These are phyloP conservation scores for Metschnikowia kofuensis DNA, from an alignment of 805 yeast genomes.

Conservation along the genomic window DNA sequence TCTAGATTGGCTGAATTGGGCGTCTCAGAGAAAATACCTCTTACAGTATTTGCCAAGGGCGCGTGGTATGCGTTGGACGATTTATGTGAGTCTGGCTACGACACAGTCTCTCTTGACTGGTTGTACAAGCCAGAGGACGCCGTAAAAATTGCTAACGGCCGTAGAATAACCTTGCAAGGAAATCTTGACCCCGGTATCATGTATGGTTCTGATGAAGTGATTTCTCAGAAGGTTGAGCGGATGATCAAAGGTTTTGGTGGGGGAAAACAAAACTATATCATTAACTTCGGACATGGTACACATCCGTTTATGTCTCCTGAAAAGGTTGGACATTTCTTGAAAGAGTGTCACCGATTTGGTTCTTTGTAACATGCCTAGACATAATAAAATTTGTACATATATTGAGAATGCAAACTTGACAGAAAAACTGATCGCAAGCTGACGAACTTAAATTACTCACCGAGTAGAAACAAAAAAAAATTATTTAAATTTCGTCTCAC, in stretches of 20 bases:
- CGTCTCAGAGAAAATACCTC: slow-evolving; percentile 67
- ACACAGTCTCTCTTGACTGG: slow-evolving; percentile 94
- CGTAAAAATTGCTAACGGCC: slow-evolving; percentile 62
- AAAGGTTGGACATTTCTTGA: slow-evolving; percentile 75
- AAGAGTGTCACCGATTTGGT: slow-evolving; percentile 85
- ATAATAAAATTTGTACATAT: too few relatives aligned
- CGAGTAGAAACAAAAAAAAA: too few relatives aligned
- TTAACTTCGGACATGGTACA: slow-evolving; percentile 97
- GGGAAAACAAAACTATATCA: slow-evolving; percentile 85
- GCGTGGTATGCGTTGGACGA: slow-evolving; percentile 96
- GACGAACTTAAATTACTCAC: too few relatives aligned
- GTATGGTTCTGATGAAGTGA: slow-evolving; percentile 83
- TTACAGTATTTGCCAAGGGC: slow-evolving; percentile 91
- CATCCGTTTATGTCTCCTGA: slow-evolving; percentile 98
- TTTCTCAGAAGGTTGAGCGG: slow-evolving; percentile 73
- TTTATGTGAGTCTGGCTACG: slow-evolving; percentile 76
- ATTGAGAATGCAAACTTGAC: too few relatives aligned
- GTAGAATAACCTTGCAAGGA: slow-evolving; percentile 85
- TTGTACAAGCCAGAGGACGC: slow-evolving; percentile 82
- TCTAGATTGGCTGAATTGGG: slow-evolving; percentile 69
- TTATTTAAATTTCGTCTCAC: too few relatives aligned
- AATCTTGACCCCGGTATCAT: slow-evolving; percentile 94
- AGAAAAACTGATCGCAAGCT: too few relatives aligned
- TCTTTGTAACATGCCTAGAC: slow-evolving; percentile 25
- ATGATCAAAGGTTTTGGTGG: slow-evolving; percentile 95